Percentiles rank a stretch among this genome's conserved stretches.
Evolutionary conservation across 495 filamentous ascomycete genomes (phyloP).

Genomic region (Xylaria telfairii): DNA sequence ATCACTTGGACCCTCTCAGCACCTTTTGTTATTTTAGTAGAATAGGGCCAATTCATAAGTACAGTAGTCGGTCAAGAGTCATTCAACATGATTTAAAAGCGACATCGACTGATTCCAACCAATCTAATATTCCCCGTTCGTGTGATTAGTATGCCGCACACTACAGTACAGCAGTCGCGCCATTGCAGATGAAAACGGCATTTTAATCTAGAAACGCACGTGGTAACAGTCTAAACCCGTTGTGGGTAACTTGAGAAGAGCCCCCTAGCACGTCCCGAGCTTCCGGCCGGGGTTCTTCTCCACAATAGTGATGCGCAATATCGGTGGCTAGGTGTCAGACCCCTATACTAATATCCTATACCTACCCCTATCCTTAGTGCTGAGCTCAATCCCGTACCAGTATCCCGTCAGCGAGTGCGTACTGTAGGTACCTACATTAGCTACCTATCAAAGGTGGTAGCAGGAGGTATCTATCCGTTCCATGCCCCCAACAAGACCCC

Average conservation of each 20-base stretch:
- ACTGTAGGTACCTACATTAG: no score
- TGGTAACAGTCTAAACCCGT: background rate
- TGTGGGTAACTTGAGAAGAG: background rate
- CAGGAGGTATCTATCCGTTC: background rate
- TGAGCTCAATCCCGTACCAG: background rate
- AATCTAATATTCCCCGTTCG: no score
- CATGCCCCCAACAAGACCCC: background rate
- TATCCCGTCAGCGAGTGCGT: background rate
- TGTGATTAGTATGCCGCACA: background rate
- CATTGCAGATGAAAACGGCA: background rate
- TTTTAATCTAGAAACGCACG: background rate
- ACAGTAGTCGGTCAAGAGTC: no score
- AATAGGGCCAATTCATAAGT: background rate
- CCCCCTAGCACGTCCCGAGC: background rate
- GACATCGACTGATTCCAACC: no score
- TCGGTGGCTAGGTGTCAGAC: background rate
- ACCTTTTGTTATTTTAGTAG: background rate
- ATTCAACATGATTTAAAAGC: background rate
- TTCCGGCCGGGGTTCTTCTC: background rate
- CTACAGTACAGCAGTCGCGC: no score
- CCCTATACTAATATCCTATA: constrained; percentile 9
- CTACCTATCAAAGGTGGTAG: background rate
- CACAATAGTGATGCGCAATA: background rate
- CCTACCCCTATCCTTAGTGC: constrained; percentile 18
- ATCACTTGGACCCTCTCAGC: background rate